Evolutionary conservation across 2,329 filamentous ascomycete species (phyloP).

Genomic region (Pezicula radicicola): DNA sequence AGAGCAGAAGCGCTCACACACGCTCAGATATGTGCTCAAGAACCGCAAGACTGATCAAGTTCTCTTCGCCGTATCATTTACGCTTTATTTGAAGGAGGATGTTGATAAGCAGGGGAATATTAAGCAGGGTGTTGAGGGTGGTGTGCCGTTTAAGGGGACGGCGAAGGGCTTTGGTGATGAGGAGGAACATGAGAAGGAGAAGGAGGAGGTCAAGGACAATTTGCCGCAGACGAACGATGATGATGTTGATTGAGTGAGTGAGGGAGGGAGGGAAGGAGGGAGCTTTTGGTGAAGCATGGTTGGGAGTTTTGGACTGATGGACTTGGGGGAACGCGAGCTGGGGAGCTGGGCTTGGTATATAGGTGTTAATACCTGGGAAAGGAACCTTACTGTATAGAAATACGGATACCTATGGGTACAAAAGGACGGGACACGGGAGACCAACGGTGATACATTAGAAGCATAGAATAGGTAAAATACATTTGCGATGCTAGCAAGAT

Average conservation of each 20-base stretch:
- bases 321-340: not conserved
- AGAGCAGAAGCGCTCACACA: constrained; percentile 62
- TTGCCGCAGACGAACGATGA: constrained; percentile 18
- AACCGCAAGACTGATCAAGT: constrained; percentile 70
- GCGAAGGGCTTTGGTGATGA: constrained; percentile 8
- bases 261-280: too few species aligned
- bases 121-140: constrained; percentile 34
- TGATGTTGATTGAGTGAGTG: constrained; percentile 21
- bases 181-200: constrained; percentile 6
- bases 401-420: too few species aligned
- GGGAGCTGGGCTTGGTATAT: too few species aligned
- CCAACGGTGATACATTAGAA: too few species aligned
- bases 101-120: constrained; percentile 56
- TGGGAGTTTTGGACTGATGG: not conserved
- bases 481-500: too few species aligned
- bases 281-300: not conserved
- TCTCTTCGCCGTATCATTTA: constrained; percentile 80
- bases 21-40: constrained; percentile 88
- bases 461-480: too few species aligned
- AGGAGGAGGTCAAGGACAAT: constrained; percentile 7
- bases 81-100: constrained; percentile 67
- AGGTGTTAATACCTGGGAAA: too few species aligned
- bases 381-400: too few species aligned
- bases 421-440: too few species aligned
- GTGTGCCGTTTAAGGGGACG: constrained; percentile 19